phyloP scores from a whole-genome alignment of 495 filamentous ascomycete species.

The Lentithecium fluviatile region DNA sequence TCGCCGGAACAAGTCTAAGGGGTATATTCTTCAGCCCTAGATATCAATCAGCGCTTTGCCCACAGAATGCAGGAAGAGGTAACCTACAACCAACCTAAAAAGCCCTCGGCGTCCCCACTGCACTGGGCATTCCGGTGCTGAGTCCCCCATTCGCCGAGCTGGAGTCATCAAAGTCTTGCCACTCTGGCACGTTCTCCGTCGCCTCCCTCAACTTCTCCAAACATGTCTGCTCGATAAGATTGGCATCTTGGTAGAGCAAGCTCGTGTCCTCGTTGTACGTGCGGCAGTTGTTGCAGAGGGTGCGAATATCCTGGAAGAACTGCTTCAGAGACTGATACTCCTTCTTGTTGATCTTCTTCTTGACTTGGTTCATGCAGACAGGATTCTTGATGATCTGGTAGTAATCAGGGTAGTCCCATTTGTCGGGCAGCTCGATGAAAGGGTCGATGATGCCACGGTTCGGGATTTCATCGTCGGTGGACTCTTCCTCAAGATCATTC shows the following conservation, averaged over 20 bases:
- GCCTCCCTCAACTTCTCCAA: slow-evolving; percentile 66
- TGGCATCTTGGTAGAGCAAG: slow-evolving; percentile 85
- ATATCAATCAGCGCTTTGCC: neutral
- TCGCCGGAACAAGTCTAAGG: slow-evolving; percentile 4
- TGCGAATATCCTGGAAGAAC: slow-evolving; percentile 76
- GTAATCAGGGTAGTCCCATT: slow-evolving; percentile 84
- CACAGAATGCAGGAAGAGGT: neutral
- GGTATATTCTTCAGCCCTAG: slow-evolving; percentile 3
- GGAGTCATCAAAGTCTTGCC: slow-evolving; percentile 67
- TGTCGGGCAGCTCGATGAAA: slow-evolving; percentile 88
- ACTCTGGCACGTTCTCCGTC: slow-evolving; percentile 68
- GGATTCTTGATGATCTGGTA: slow-evolving; percentile 88
- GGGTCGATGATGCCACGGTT: slow-evolving; percentile 85
- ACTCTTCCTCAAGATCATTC: slow-evolving; percentile 68
- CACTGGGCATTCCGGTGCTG: slow-evolving; percentile 61
- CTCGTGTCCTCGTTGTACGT: slow-evolving; percentile 96
- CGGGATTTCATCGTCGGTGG: slow-evolving; percentile 58
- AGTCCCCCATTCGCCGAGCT: slow-evolving; percentile 60
- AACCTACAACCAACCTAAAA: slow-evolving; percentile 31
- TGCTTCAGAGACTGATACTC: slow-evolving; percentile 80
- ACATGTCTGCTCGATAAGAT: slow-evolving; percentile 68
- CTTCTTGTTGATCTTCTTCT: slow-evolving; percentile 88
- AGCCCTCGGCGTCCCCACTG: slow-evolving; percentile 67
- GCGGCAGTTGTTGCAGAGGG: slow-evolving; percentile 85
- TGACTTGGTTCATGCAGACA: slow-evolving; percentile 90